Percentiles rank a stretch among this genome's conserved stretches.
These are phyloP conservation scores for Phanerochaete sordida DNA, from an alignment of 768 basidiomycete genomes.

Conservation along the genomic window DNA sequence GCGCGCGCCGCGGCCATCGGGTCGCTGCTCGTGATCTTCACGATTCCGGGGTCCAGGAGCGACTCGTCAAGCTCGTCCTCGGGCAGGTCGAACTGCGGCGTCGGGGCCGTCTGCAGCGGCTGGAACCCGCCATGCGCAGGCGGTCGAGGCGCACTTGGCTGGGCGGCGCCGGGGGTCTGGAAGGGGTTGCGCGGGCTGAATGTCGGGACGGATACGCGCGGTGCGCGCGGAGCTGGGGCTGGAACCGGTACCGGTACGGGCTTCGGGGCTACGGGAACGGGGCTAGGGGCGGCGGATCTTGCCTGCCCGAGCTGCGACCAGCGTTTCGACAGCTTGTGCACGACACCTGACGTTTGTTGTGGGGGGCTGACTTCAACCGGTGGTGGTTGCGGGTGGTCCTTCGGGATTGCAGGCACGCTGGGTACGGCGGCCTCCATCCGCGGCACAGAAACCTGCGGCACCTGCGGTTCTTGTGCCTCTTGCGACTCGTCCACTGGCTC, in stretches of 20 bases:
- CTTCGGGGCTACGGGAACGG: no score
- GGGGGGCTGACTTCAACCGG: background rate
- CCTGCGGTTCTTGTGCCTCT: background rate
- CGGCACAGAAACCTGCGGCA: background rate
- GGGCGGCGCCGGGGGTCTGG: background rate
- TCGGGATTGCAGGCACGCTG: background rate
- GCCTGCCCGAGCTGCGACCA: background rate
- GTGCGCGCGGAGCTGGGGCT: background rate
- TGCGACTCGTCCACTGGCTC: background rate
- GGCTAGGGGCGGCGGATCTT: background rate
- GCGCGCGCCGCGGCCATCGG: slow-evolving; percentile 86
- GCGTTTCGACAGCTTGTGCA: background rate
- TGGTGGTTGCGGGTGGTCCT: background rate
- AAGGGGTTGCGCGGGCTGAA: slow-evolving; percentile 13
- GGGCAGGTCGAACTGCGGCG: slow-evolving; percentile 5
- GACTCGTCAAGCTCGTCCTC: slow-evolving; percentile 31
- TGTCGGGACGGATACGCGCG: background rate
- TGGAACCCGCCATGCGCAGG: background rate
- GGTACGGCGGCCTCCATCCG: background rate
- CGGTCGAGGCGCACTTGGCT: background rate
- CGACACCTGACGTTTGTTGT: no score
- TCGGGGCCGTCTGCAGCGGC: background rate
- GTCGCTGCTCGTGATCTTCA: slow-evolving; percentile 83
- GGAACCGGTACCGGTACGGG: background rate
- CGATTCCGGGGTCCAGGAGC: slow-evolving; percentile 52